A percentile compares a stretch with the other conserved stretches of the same genome.
These are phyloP conservation scores for Dentipellis fragilis DNA, from an alignment of 768 basidiomycete species.

Conservation along the genomic window DNA sequence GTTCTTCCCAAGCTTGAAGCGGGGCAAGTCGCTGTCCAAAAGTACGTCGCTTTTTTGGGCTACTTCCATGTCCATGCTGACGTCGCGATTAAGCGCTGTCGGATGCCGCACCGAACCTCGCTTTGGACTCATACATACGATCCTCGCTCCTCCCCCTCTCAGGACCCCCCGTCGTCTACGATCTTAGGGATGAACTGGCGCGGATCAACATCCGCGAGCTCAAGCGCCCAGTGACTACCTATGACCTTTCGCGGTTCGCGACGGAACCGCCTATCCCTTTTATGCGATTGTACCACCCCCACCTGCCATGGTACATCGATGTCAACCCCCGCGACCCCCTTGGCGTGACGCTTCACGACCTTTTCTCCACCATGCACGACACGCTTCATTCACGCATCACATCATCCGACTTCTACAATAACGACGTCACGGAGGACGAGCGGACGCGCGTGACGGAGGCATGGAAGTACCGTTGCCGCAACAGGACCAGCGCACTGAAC, in stretches of 20 bases:
- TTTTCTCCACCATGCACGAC: conserved; percentile 36
- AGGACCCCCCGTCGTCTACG: conserved; percentile 33
- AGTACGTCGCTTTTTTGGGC: conserved; percentile 1
- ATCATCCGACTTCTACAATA: conserved; percentile 48
- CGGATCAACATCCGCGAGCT: conserved; percentile 37
- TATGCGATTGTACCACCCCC: conserved; percentile 48
- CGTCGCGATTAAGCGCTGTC: background rate
- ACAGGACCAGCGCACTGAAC: conserved; percentile 22
- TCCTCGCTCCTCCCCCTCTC: conserved; percentile 14
- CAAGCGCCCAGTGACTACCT: conserved; percentile 29
- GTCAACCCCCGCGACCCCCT: conserved; percentile 32
- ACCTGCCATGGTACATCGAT: conserved; percentile 63
- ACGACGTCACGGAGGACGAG: conserved; percentile 37
- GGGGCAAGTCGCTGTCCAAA: conserved; percentile 15
- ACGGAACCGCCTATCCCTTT: conserved; percentile 37
- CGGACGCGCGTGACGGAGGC: conserved; percentile 33
- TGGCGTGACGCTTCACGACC: conserved; percentile 51
- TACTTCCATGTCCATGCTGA: background rate
- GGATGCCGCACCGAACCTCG: conserved; percentile 8
- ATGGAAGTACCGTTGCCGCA: conserved; percentile 35
- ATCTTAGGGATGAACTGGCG: conserved; percentile 35
- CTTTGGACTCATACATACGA: conserved; percentile 19
- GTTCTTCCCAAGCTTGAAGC: conserved; percentile 13
- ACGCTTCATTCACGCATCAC: conserved; percentile 36
- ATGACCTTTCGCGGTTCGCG: conserved; percentile 46